Conservation (phyloP, 1,284 basidiomycete species). For the Volvariella surrecta region DNA sequence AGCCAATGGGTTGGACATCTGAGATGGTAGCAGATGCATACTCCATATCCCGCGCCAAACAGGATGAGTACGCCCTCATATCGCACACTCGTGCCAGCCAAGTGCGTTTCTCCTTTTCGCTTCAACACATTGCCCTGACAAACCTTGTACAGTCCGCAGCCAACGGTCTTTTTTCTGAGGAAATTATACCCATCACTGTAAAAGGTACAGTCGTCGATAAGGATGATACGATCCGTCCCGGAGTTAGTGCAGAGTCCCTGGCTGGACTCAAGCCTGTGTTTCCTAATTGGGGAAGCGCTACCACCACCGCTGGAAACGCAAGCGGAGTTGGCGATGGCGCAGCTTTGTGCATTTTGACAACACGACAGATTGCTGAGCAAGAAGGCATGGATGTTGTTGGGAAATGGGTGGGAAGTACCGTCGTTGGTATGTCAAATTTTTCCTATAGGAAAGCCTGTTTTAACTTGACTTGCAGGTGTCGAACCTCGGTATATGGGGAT, state of each 20-base stretch:
- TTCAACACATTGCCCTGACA: not conserved
- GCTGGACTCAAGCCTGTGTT: constrained; percentile 66
- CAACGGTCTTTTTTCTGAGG: constrained; percentile 64
- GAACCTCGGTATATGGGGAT: constrained; percentile 85
- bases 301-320: constrained; percentile 86
- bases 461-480: constrained; percentile 48
- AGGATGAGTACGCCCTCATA: constrained; percentile 76
- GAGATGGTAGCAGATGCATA: constrained; percentile 79
- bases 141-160: constrained; percentile 40
- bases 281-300: constrained; percentile 66
- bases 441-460: constrained; percentile 8
- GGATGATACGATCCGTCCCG: constrained; percentile 80
- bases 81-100: constrained; percentile 74
- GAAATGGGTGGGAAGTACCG: constrained; percentile 79
- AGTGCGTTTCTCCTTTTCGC: constrained; percentile 25
- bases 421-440: constrained; percentile 54
- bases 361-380: constrained; percentile 74
- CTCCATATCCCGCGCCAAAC: constrained; percentile 64
- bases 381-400: constrained; percentile 84
- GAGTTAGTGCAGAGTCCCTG: constrained; percentile 66
- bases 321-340: constrained; percentile 95
- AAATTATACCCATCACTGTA: constrained; percentile 73
- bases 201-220: constrained; percentile 46
- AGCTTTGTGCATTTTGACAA: constrained; percentile 82
- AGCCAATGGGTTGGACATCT: constrained; percentile 93